Evolutionary conservation across 139 green algal genomes (phyloP), one percentile per base, ranked within the genome.

Genomic region (Chlamydomonas sphaeroides): DNA sequence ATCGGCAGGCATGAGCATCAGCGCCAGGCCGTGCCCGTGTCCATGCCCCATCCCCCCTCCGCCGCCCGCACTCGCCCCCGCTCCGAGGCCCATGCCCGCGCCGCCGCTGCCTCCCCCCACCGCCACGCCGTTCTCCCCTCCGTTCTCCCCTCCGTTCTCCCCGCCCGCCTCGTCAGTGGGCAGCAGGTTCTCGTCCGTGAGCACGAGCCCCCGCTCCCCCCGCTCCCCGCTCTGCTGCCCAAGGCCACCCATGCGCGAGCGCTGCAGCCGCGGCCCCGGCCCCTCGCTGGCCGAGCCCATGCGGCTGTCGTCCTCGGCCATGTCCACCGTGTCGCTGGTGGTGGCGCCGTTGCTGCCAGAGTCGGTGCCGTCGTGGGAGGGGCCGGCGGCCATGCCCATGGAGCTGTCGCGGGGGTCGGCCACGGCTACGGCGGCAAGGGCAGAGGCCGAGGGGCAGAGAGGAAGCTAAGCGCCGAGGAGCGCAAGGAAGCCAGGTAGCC

Each of bases 281-380:
- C n/a, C n/a, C n/a, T n/a, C n/a, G n/a, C 73, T 57, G 1, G 73
- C 85, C 32, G 68, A 83, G n/a, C 65, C 79, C 45, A 84, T 79
- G 66, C 85, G 78, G 56, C 79, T 79, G n/a, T 75, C 84, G 20
- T 76, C 68, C 36, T 77, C 79, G 17, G 68, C 79, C 86, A 90
- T 90, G 71, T 90, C 86, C 10, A 90, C 86, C 10, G 86, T 90
- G 81, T 84, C 86, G n/a, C 68, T 83, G 8, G 85, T 87, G n/a
- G 77, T 76, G 35, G 75, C 85, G 41, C 85, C 85, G 80, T 87
- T 79, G 21, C 74, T 85, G 14, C 65, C 80, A 61, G 68, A 85
- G 57, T 45, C 68, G 0, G 80, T 87, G 56, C 66, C 42, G 26
- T 75, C 77, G 49, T 84, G 57, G 28, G 77, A 51, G 53, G 80